Percentiles rank a stretch among this genome's conserved stretches.
phyloP scores from a whole-genome alignment of 2,329 filamentous ascomycete genomes.

The Pestalotiopsis sp. region DNA sequence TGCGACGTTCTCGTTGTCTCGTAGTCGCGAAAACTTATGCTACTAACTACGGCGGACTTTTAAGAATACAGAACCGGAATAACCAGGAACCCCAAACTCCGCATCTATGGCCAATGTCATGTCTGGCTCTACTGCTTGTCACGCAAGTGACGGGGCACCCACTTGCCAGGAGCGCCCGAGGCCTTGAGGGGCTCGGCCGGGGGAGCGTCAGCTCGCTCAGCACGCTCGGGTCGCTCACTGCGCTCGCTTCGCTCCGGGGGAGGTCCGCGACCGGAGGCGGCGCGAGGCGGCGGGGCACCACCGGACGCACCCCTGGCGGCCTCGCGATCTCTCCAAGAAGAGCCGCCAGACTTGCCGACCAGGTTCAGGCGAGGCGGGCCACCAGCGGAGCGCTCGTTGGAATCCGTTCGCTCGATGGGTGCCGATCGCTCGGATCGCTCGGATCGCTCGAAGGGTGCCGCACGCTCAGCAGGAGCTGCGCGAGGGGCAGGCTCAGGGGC shows the following conservation, averaged over 20 bases:
- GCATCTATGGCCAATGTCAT: conserved; percentile 17
- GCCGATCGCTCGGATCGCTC: conserved; percentile 31
- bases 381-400: conserved; percentile 39
- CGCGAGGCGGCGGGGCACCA: conserved; percentile 14
- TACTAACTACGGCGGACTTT: conserved; percentile 11
- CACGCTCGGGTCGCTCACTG: conserved; percentile 6
- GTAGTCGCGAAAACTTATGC: conserved; percentile 10
- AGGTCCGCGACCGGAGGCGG: conserved; percentile 10
- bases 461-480: conserved; percentile 29
- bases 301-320: conserved; percentile 45
- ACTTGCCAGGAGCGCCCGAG: conserved; percentile 59
- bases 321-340: conserved; percentile 64
- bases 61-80: conserved; percentile 13
- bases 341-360: conserved; percentile 44
- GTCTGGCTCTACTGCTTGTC: conserved; percentile 35
- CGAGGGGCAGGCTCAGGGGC: conserved; percentile 31
- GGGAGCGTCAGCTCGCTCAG: conserved; percentile 32
- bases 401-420: background rate
- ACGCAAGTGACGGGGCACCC: conserved; percentile 53
- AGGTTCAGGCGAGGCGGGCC: conserved; percentile 59
- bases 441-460: conserved; percentile 31
- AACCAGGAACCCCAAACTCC: conserved; percentile 27
- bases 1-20: conserved; percentile 9
- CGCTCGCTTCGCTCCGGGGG: conserved; percentile 16
- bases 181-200: conserved; percentile 53